Evolutionary conservation across 306 rosid species (phyloP).

Genomic region (Bauhinia variegata): DNA sequence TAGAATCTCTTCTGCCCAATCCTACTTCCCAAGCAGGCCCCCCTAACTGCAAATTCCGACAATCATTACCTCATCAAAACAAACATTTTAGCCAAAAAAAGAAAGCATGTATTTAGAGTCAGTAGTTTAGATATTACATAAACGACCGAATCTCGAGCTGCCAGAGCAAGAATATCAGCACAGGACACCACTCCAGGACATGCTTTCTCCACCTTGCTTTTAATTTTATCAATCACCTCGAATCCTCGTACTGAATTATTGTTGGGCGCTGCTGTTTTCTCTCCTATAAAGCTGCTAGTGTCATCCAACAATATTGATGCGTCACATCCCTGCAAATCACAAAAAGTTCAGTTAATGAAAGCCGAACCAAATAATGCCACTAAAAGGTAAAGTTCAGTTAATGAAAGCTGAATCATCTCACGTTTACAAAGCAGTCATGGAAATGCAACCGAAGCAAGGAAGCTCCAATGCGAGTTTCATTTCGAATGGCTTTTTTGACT

Average conservation of each 20-base stretch:
- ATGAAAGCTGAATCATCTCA: too few species aligned
- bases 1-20: slow-evolving; percentile 69
- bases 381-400: too few species aligned
- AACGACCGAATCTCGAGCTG: slow-evolving; percentile 61
- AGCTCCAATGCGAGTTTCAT: slow-evolving; percentile 56
- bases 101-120: neutral
- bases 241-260: slow-evolving; percentile 60
- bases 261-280: slow-evolving; percentile 64
- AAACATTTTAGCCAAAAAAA: neutral
- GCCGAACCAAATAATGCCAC: too few species aligned
- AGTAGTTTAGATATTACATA: slow-evolving; percentile 36
- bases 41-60: slow-evolving; percentile 49
- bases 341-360: too few species aligned
- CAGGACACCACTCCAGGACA: slow-evolving; percentile 66
- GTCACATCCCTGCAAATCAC: slow-evolving; percentile 61
- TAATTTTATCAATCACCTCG: slow-evolving; percentile 54
- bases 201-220: slow-evolving; percentile 55
- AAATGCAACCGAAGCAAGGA: slow-evolving; percentile 67
- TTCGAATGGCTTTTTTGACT: slow-evolving; percentile 44
- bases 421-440: slow-evolving; percentile 73
- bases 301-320: slow-evolving; percentile 64
- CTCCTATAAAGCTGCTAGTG: slow-evolving; percentile 52
- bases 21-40: slow-evolving; percentile 64
- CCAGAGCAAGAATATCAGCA: slow-evolving; percentile 68
- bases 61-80: neutral